Evolutionary conservation across 1,284 basidiomycete species (phyloP).

Genomic region (Ganoderma leucocontextum): DNA sequence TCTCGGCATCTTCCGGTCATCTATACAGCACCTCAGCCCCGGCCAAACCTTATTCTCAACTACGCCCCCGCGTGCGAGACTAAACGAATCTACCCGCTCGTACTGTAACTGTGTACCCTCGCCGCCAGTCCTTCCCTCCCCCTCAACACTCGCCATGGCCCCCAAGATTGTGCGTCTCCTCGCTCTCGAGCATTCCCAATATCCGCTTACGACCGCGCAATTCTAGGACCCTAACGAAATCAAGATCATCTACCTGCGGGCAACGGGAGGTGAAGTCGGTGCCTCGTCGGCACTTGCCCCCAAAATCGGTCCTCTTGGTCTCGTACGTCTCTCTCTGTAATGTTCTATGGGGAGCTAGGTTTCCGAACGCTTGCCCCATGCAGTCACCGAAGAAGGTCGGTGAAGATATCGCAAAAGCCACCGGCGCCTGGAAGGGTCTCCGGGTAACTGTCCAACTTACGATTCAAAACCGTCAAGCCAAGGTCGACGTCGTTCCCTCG

Average conservation of each 20-base stretch:
- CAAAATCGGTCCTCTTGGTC: slow-evolving; percentile 99
- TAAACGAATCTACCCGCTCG: slow-evolving; percentile 32
- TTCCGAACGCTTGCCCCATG: slow-evolving; percentile 18
- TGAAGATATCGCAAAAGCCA: slow-evolving; percentile 99
- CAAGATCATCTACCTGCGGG: slow-evolving; percentile 99
- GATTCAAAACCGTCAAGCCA: slow-evolving; percentile 99
- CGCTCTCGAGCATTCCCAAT: slow-evolving; percentile 3
- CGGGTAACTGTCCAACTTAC: slow-evolving; percentile 99
- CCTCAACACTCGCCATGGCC: slow-evolving; percentile 60
- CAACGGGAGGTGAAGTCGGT: slow-evolving; percentile 99
- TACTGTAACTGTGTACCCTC: slow-evolving; percentile 37
- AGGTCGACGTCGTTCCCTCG: slow-evolving; percentile 96
- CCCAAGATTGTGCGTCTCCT: slow-evolving; percentile 75
- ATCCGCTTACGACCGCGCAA: slow-evolving; percentile 26
- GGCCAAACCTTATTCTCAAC: slow-evolving; percentile 57
- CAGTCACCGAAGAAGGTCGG: slow-evolving; percentile 99
- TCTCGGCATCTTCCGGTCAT: slow-evolving; percentile 28
- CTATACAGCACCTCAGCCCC: slow-evolving; percentile 65
- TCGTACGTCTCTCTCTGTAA: slow-evolving; percentile 67
- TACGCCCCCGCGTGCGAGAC: slow-evolving; percentile 33
- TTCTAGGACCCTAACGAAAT: slow-evolving; percentile 89
- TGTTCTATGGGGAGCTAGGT: not conserved
- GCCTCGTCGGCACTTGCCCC: slow-evolving; percentile 98
- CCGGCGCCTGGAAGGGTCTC: slow-evolving; percentile 99
- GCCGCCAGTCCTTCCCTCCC: slow-evolving; percentile 39